These are phyloP conservation scores for Mesotaenium endlicherianum DNA, from an alignment of 139 green algal genomes.

Conservation along the genomic window DNA sequence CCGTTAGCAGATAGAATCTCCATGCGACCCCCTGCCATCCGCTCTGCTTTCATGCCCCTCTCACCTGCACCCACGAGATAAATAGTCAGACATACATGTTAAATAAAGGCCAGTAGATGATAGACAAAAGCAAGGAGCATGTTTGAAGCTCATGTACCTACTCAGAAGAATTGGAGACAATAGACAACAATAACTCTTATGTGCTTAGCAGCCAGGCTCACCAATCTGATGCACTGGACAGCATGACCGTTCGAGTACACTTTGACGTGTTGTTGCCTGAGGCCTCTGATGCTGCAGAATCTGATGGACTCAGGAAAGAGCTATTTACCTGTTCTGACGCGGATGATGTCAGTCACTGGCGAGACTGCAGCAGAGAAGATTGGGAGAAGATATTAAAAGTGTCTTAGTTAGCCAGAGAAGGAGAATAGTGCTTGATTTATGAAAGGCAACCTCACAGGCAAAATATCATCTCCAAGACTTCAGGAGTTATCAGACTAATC, in stretches of 20 bases:
- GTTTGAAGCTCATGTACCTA: neutral
- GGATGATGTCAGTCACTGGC: conserved; percentile 14
- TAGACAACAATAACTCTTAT: neutral
- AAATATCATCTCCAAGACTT: neutral
- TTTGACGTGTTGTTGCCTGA: no score
- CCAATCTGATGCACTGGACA: neutral
- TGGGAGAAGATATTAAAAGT: neutral
- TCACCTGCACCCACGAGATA: conserved; percentile 14
- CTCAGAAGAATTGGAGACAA: neutral
- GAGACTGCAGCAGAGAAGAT: conserved; percentile 6
- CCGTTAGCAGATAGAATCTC: conserved; percentile 14
- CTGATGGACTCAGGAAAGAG: neutral
- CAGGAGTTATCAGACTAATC: neutral
- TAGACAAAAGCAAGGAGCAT: neutral
- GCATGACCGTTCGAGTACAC: neutral
- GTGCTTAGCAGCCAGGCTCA: neutral
- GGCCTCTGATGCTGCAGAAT: no score
- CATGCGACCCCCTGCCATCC: conserved; percentile 21
- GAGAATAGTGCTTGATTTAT: neutral
- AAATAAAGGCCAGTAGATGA: neutral
- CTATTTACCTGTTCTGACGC: conserved; percentile 13
- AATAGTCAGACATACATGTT: neutral
- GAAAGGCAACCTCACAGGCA: no score
- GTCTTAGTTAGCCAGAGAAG: neutral
- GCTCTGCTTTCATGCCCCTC: conserved; percentile 28